Evolutionary conservation across 148 eudicot genomes (phyloP), one percentile per base, ranked within the genome.

Genomic region (Chenopodium formosanum): DNA sequence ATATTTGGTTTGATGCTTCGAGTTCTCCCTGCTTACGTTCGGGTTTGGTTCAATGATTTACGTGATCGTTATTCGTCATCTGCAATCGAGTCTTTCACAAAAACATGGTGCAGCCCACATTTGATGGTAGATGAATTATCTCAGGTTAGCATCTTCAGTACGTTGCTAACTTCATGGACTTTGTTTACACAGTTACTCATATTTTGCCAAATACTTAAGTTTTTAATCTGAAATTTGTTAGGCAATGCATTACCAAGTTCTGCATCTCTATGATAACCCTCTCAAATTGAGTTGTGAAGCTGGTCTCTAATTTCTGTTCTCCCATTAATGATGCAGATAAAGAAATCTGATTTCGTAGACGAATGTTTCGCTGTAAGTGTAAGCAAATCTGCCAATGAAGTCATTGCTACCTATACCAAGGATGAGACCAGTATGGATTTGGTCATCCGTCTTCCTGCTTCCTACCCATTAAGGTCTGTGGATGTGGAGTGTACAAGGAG

Each of bases 341-440:
- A 92, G 88, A 91, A 92, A 81, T 91, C 92, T 67, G 89, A 88
- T 82, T 89, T 91, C 71, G 88, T 89, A 71, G 98, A 96, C 81
- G 99, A 94, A 69, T 90, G 86, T 83, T 96, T 96, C 79, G 89
- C 97, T 9, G 92, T 96, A n/a, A 90, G 90, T 84, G 98, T 96
- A 80, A 94, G 97, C 88, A 96, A 96, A 82, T 91, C 99, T 58
- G 98, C 95, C 82, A 91, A 92, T 88, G 99, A 96, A 88, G 95
- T 96, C 13, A 87, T 96, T 81, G 99, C 99, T 80, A 96, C 99
- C n/a, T 96, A 96, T 82, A 94, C 95, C 60, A 96, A 96, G 90
- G 99, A 96, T 76, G 99, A 96, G 85, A 91, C 97, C 13, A 91
- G 93, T 80, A 92, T 96, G 97, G 98, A 96, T 89, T 87, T 96